Base-by-base conservation (phyloP, 1,284 basidiomycete genomes). In the Fomes fomentarius region DNA sequence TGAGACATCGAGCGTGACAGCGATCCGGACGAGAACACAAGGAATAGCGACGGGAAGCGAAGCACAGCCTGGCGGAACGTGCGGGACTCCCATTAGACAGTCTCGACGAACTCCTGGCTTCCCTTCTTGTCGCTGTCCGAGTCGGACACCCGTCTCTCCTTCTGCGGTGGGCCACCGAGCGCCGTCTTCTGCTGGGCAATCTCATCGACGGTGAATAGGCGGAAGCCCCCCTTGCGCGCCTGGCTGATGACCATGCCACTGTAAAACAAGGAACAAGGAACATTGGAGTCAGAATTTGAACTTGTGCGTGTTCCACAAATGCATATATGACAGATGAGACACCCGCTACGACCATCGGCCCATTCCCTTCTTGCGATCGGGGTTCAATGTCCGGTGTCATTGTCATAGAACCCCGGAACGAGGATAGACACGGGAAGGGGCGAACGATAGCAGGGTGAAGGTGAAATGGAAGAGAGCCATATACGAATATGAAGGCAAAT, bases 171-270 rank as follows among this genome's bases (percentile, higher is more conserved):
- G 15, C 54, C 57, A 4, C 15, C 38, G 28, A 55, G 46, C 47
- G 63, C 47, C 17, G 59, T 58, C 17, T 56, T 57, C 49, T 52
- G 60, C 53, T 61, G 54, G 31, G 48, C 62, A 34, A 69, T 64
- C 56, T 83, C 78, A 49, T 83, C 75, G 33, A 78, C 61, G 54
- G 78, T 79, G 54, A 75, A 73, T 62, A 83, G 66, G 30, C 77
- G 72, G 73, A 85, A 85, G 14, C 79, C 77, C 31, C 62, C 69
- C 57, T 78, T 76, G 42, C 68, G 63, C 15, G 79, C 65, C 65
- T 86, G 82, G 59, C 76, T 70, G 28, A 84, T 63, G 9, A 81
- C 77, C 55, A 85, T 71, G 12, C 84, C 81, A 5, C 82, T 84
- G 61, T 43, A 49, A 44, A 30, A 34, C 22, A 34, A 21, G n/a